phyloP scores from a whole-genome alignment of 2,329 filamentous ascomycete genomes.

The Penicillium sp. region DNA sequence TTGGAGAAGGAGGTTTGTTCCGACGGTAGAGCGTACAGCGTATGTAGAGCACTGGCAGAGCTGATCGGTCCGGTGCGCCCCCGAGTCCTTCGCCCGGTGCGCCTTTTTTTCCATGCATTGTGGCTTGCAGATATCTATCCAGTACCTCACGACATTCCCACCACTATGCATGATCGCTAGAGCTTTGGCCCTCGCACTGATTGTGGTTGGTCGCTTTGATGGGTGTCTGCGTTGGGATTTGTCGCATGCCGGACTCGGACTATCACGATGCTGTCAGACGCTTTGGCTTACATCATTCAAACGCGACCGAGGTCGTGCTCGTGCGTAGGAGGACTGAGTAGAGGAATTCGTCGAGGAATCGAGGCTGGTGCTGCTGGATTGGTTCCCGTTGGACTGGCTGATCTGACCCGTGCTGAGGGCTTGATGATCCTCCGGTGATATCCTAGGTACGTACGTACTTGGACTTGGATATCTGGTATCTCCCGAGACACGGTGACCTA shows the following conservation, averaged over 20 bases:
- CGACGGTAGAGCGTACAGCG: not conserved
- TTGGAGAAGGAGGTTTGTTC: constrained; percentile 3
- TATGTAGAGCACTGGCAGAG: no score
- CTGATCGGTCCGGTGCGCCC: not conserved
- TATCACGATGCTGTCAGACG: constrained; percentile 19
- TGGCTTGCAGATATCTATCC: constrained; percentile 21
- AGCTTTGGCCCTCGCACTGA: constrained; percentile 20
- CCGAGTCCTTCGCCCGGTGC: not conserved
- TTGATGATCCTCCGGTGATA: constrained; percentile 9
- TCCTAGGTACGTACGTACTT: not conserved
- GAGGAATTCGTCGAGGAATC: no score
- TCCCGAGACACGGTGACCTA: not conserved
- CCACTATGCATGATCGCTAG: constrained; percentile 15
- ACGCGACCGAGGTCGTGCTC: constrained; percentile 4
- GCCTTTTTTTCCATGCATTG: constrained; percentile 14
- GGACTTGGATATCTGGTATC: not conserved
- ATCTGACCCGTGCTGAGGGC: constrained; percentile 9
- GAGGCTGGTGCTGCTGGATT: not conserved
- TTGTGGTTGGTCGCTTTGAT: constrained; percentile 23
- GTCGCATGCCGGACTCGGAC: constrained; percentile 10
- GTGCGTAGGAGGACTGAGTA: not conserved
- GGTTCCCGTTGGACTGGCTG: constrained; percentile 17
- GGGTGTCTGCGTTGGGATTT: constrained; percentile 9
- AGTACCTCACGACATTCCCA: constrained; percentile 7
- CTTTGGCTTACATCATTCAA: constrained; percentile 17